These are phyloP conservation scores for Heterobasidion annosum DNA, from an alignment of 1,284 basidiomycete species.

Conservation along the genomic window DNA sequence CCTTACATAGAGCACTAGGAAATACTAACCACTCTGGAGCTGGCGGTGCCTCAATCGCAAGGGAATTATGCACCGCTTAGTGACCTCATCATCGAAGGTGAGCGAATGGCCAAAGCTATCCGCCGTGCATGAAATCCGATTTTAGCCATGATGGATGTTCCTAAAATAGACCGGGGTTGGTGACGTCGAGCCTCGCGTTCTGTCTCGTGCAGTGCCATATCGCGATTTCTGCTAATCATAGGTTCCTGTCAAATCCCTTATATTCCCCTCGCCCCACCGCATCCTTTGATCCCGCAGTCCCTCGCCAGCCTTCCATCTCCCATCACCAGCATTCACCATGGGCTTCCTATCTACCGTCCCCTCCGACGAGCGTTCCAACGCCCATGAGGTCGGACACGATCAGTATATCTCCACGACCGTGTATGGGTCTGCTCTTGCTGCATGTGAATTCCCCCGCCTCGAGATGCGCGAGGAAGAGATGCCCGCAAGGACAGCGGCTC, in stretches of 20 bases:
- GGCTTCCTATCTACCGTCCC: neutral
- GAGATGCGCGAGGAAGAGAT: neutral
- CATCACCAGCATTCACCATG: neutral
- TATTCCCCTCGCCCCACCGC: neutral
- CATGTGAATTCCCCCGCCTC: neutral
- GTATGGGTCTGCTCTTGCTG: neutral
- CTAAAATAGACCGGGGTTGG: too few species aligned
- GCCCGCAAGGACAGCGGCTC: neutral
- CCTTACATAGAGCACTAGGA: too few species aligned
- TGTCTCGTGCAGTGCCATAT: too few species aligned
- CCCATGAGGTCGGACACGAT: neutral
- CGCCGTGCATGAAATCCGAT: too few species aligned
- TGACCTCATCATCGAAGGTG: too few species aligned
- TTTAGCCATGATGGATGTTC: too few species aligned
- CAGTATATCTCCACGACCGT: neutral
- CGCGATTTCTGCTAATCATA: too few species aligned
- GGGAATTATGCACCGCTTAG: too few species aligned
- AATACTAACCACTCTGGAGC: too few species aligned
- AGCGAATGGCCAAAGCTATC: too few species aligned
- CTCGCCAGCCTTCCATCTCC: neutral
- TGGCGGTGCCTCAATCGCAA: too few species aligned
- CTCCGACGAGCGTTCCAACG: neutral
- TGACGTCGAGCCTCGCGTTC: too few species aligned
- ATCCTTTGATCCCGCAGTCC: neutral
- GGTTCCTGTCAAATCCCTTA: neutral